Conservation (phyloP, 495 filamentous ascomycete genomes). For the Umbilicaria muhlenbergii region DNA sequence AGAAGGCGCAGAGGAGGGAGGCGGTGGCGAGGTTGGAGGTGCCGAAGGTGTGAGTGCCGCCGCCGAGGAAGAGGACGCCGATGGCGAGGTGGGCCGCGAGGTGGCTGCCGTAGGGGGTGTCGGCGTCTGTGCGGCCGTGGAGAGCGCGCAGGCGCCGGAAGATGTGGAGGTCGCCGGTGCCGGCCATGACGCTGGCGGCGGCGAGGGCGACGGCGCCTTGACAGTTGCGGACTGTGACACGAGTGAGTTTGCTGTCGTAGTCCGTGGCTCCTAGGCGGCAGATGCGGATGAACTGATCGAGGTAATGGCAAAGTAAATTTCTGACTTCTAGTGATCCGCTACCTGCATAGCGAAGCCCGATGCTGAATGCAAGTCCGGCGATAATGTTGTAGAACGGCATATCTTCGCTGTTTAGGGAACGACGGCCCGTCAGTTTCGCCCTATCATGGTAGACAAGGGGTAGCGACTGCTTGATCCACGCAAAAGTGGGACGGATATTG, state of each 20-base stretch:
- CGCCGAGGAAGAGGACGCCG: conserved; percentile 79
- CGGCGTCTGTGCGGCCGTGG: conserved; percentile 72
- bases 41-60: conserved; percentile 80
- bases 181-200: conserved; percentile 82
- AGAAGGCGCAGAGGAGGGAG: conserved; percentile 78
- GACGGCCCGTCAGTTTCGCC: conserved; percentile 34
- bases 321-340: conserved; percentile 54
- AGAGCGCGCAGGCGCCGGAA: conserved; percentile 78
- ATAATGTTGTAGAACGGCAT: conserved; percentile 89
- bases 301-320: conserved; percentile 67
- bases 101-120: conserved; percentile 84
- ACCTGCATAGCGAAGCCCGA: conserved; percentile 80
- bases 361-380: conserved; percentile 70
- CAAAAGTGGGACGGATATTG: conserved; percentile 47
- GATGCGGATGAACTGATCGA: conserved; percentile 76
- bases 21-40: conserved; percentile 80
- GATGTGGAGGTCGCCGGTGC: conserved; percentile 77
- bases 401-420: conserved; percentile 51
- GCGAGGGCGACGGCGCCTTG: conserved; percentile 73
- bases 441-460: conserved; percentile 47
- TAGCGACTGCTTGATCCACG: conserved; percentile 62
- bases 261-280: conserved; percentile 46
- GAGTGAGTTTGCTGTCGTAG: conserved; percentile 70
- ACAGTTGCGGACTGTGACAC: conserved; percentile 74
- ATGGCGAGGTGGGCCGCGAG: conserved; percentile 85